Conservation (phyloP, 192 early-diverging fungal species). For the Linnemannia exigua region DNA sequence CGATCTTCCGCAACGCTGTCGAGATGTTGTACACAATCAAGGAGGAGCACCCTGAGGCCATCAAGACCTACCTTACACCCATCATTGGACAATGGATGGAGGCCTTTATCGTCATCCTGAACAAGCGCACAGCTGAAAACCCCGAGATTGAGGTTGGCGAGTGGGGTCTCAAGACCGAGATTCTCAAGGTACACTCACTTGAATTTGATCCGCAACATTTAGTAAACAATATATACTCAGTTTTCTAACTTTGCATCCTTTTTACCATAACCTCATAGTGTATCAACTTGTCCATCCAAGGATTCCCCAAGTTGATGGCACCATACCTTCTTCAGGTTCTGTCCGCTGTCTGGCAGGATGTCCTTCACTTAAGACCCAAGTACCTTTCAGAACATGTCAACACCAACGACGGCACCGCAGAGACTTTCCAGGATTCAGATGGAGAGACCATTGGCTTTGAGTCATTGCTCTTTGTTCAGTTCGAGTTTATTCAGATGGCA, state of each 20-base stretch:
- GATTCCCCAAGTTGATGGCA: conserved; percentile 74
- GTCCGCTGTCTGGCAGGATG: conserved; percentile 80
- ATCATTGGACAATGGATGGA: conserved; percentile 86
- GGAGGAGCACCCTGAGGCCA: conserved; percentile 78
- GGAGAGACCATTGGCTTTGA: conserved; percentile 79
- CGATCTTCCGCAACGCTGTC: conserved; percentile 87
- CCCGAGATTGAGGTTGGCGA: conserved; percentile 68
- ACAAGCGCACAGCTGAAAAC: conserved; percentile 61
- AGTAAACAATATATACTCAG: neutral
- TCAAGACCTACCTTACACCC: conserved; percentile 79
- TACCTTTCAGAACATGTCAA: conserved; percentile 63
- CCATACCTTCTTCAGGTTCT: conserved; percentile 66
- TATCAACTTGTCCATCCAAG: conserved; percentile 69
- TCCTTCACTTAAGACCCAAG: conserved; percentile 67
- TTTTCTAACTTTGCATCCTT: neutral
- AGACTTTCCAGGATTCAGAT: conserved; percentile 77
- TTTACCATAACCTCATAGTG: conserved; percentile 55
- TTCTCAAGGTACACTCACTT: conserved; percentile 69
- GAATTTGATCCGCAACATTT: neutral
- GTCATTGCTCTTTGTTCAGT: conserved; percentile 73
- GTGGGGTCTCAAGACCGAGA: conserved; percentile 78
- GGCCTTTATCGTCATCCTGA: conserved; percentile 74
- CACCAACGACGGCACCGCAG: conserved; percentile 50
- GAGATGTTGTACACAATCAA: conserved; percentile 89
- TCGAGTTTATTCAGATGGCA: conserved; percentile 77